Conservation (phyloP, 495 filamentous ascomycete genomes). For the Chaetomium fimeti region DNA sequence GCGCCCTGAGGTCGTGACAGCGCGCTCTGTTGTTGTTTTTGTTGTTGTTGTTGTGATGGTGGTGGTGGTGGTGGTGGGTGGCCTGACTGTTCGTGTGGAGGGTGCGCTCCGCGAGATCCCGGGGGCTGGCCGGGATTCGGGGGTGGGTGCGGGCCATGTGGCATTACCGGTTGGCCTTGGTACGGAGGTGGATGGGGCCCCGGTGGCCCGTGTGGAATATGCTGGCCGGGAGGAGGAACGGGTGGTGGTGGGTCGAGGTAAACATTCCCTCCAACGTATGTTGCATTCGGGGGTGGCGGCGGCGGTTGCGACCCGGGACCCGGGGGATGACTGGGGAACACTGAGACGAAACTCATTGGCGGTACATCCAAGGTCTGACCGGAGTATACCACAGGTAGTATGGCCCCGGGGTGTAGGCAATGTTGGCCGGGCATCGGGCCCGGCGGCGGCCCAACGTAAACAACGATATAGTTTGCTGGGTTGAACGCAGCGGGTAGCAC, state of each 20-base stretch:
- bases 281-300: slow-evolving; percentile 6
- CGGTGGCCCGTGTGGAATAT: not conserved
- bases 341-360: slow-evolving; percentile 17
- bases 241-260: not conserved
- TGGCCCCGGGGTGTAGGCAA: slow-evolving; percentile 15
- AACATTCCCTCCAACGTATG: not conserved
- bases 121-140: not conserved
- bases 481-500: slow-evolving; percentile 9
- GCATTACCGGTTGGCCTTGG: slow-evolving; percentile 13
- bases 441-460: slow-evolving; percentile 18
- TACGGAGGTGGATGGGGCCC: not conserved
- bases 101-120: not conserved
- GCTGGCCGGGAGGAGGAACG: slow-evolving; percentile 12
- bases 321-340: slow-evolving; percentile 14
- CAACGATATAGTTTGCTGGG: slow-evolving; percentile 18
- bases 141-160: slow-evolving; percentile 10
- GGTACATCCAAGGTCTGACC: slow-evolving; percentile 14
- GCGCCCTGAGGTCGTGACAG: not conserved
- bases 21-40: no score
- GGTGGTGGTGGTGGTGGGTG: not conserved
- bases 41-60: no score
- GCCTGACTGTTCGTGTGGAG: not conserved
- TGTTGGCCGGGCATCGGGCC: slow-evolving; percentile 16
- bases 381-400: slow-evolving; percentile 20
- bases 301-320: slow-evolving; percentile 4